phyloP scores from a whole-genome alignment of 768 basidiomycete genomes.

The Strobilomyces dryophilus region DNA sequence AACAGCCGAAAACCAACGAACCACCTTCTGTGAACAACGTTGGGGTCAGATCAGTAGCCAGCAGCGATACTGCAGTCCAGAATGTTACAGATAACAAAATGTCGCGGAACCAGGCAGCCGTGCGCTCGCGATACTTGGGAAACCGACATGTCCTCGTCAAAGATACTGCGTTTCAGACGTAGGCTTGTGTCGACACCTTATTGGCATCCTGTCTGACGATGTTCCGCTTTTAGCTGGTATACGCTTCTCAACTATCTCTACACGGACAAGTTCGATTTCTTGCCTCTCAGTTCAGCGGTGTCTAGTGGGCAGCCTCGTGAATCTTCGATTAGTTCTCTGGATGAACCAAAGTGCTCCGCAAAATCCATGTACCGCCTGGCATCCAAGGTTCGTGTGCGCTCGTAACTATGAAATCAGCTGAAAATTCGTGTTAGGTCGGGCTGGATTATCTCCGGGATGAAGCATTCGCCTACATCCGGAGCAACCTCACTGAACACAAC shows the following conservation, averaged over 20 bases:
- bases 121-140: background rate
- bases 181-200: background rate
- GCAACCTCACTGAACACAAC: constrained; percentile 19
- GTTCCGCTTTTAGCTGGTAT: background rate
- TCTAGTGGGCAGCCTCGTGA: background rate
- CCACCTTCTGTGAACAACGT: background rate
- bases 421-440: constrained; percentile 12
- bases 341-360: constrained; percentile 31
- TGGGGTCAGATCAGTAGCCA: background rate
- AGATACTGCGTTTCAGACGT: constrained; percentile 30
- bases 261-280: constrained; percentile 31
- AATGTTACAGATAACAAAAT: background rate
- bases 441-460: constrained; percentile 12
- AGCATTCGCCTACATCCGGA: constrained; percentile 17
- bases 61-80: background rate
- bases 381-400: constrained; percentile 27
- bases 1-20: constrained; percentile 4
- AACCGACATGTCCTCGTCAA: constrained; percentile 25
- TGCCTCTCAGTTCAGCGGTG: constrained; percentile 26
- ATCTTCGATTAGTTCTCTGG: background rate
- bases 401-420: no score
- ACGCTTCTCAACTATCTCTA: constrained; percentile 39
- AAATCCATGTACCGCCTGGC: constrained; percentile 45
- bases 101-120: background rate
- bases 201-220: background rate